Percentiles rank a stretch among this genome's conserved stretches.
phyloP scores from a whole-genome alignment of 2,329 filamentous ascomycete genomes.

The Neofusicoccum cordaticola region DNA sequence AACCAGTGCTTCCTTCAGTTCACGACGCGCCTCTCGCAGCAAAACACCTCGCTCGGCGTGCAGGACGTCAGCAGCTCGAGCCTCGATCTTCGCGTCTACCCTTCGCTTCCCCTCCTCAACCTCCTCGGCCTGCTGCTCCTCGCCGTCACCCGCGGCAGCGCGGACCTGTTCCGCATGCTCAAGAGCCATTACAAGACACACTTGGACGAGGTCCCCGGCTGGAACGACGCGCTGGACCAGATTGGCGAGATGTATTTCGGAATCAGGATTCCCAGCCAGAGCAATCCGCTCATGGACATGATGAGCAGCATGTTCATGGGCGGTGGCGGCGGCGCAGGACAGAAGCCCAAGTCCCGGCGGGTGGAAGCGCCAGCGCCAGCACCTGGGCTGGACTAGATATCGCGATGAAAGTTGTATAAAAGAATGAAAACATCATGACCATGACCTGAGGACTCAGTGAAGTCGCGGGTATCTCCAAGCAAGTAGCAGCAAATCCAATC shows the following conservation, averaged over 20 bases:
- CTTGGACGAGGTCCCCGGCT: slow-evolving; percentile 72
- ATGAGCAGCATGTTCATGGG: slow-evolving; percentile 93
- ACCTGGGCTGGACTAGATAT: slow-evolving; percentile 35
- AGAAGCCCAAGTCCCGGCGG: slow-evolving; percentile 45
- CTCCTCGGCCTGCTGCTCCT: slow-evolving; percentile 84
- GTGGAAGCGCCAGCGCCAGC: slow-evolving; percentile 40
- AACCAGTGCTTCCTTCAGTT: slow-evolving; percentile 79
- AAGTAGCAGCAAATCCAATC: not conserved
- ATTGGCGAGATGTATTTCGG: slow-evolving; percentile 97
- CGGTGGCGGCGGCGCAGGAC: slow-evolving; percentile 52
- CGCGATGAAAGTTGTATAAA: not conserved
- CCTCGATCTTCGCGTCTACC: slow-evolving; percentile 74
- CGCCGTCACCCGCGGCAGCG: slow-evolving; percentile 71
- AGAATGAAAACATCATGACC: slow-evolving; percentile 3
- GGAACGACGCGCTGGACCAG: slow-evolving; percentile 77
- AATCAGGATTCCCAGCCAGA: slow-evolving; percentile 82
- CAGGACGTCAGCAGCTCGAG: slow-evolving; percentile 72
- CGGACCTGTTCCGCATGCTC: slow-evolving; percentile 79
- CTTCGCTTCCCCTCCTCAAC: slow-evolving; percentile 89
- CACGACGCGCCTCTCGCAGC: slow-evolving; percentile 60
- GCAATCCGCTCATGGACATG: slow-evolving; percentile 95
- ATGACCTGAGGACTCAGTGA: not conserved
- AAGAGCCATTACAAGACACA: slow-evolving; percentile 76
- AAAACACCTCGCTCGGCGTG: slow-evolving; percentile 63
- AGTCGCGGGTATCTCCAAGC: slow-evolving; percentile 9